These are phyloP conservation scores for Auxenochlorella protothecoides DNA, from an alignment of 139 green algal genomes.

Conservation along the genomic window DNA sequence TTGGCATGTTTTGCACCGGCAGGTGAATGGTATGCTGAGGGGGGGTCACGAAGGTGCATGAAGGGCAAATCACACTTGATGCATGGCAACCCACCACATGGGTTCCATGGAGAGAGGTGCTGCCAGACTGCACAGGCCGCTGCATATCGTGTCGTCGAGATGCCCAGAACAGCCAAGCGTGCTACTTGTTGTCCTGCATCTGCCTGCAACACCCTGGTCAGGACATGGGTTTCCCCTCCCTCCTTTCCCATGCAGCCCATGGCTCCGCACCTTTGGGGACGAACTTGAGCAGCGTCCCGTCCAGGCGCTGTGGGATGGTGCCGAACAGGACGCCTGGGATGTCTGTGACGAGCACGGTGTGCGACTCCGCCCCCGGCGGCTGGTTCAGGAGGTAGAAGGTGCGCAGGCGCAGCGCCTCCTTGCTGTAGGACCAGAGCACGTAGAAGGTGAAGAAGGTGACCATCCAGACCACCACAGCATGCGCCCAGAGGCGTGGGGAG, in stretches of 20 bases:
- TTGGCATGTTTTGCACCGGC: too few species aligned
- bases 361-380: constrained; percentile 28
- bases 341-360: constrained; percentile 47
- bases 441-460: constrained; percentile 36
- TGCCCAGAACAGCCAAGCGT: too few species aligned
- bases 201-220: not conserved
- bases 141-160: too few species aligned
- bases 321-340: constrained; percentile 39
- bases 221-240: too few species aligned
- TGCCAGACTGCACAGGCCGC: too few species aligned
- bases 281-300: constrained; percentile 16
- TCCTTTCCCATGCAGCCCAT: not conserved
- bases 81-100: too few species aligned
- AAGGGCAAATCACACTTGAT: too few species aligned
- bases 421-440: constrained; percentile 48
- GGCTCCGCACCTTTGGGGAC: constrained; percentile 13
- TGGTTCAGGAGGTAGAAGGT: constrained; percentile 47
- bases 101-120: too few species aligned
- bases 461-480: constrained; percentile 40
- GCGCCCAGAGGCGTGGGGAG: constrained; percentile 38
- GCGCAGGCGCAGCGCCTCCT: constrained; percentile 44
- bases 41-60: too few species aligned
- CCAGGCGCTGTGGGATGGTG: constrained; percentile 19
- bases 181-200: not conserved
- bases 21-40: too few species aligned